Conservation (phyloP, 2,329 filamentous ascomycete species). For the Fusarium subtropicale region DNA sequence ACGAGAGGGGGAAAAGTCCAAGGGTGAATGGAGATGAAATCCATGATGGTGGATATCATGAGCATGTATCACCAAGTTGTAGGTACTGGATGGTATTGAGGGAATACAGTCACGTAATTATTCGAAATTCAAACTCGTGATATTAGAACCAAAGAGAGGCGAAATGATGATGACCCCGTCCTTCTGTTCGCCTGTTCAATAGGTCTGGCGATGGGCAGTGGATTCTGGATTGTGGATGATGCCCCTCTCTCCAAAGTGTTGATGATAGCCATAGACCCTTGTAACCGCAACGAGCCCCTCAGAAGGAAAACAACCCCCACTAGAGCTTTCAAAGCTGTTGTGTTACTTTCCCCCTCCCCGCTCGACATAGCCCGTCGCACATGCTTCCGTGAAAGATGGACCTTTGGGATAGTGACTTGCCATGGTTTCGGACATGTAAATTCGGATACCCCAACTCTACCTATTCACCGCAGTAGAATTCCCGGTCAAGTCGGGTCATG, state of each 20-base stretch:
- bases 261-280: slow-evolving; percentile 31
- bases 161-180: slow-evolving; percentile 34
- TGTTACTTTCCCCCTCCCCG: slow-evolving; percentile 35
- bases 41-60: slow-evolving; percentile 32
- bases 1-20: slow-evolving; percentile 19
- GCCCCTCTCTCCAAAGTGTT: slow-evolving; percentile 32
- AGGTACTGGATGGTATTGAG: background rate
- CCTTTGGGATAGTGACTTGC: slow-evolving; percentile 8
- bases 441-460: slow-evolving; percentile 9
- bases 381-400: slow-evolving; percentile 27
- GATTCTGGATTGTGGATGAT: slow-evolving; percentile 37
- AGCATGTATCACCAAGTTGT: slow-evolving; percentile 27
- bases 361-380: slow-evolving; percentile 32
- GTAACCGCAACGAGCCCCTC: slow-evolving; percentile 28
- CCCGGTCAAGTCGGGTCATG: slow-evolving; percentile 21
- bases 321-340: slow-evolving; percentile 33
- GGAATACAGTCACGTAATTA: slow-evolving; percentile 27
- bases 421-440: slow-evolving; percentile 41
- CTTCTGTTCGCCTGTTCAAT: slow-evolving; percentile 34
- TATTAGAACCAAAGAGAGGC: slow-evolving; percentile 30
- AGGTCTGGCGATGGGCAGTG: slow-evolving; percentile 37
- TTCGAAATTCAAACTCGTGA: slow-evolving; percentile 27
- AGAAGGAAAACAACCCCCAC: slow-evolving; percentile 25
- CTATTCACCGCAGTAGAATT: slow-evolving; percentile 13
- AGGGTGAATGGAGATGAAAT: slow-evolving; percentile 33